These are phyloP conservation scores for Scleroderma bovista DNA, from an alignment of 768 basidiomycete genomes.

Conservation along the genomic window DNA sequence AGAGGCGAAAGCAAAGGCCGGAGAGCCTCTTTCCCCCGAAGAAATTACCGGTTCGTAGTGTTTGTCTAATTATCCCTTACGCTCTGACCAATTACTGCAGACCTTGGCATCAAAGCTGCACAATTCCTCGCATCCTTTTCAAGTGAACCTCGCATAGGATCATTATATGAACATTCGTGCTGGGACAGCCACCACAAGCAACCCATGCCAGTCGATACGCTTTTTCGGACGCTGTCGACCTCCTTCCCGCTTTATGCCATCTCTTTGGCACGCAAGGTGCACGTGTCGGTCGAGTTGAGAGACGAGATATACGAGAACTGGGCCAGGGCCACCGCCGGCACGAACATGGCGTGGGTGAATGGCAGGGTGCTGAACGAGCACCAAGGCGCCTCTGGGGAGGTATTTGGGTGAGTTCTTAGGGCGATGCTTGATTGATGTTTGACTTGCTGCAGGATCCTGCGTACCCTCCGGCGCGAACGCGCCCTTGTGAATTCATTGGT, in stretches of 20 bases:
- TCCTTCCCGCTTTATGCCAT: slow-evolving; percentile 87
- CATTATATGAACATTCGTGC: slow-evolving; percentile 13
- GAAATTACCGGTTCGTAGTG: slow-evolving; percentile 49
- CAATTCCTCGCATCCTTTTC: slow-evolving; percentile 67
- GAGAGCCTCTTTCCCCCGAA: slow-evolving; percentile 41
- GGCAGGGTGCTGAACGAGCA: slow-evolving; percentile 56
- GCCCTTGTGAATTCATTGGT: slow-evolving; percentile 52
- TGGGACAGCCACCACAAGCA: slow-evolving; percentile 9
- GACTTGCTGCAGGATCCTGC: slow-evolving; percentile 44
- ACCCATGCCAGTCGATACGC: slow-evolving; percentile 10
- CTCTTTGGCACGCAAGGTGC: slow-evolving; percentile 65
- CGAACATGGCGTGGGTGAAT: slow-evolving; percentile 74
- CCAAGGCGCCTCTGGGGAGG: slow-evolving; percentile 52
- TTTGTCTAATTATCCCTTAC: neutral
- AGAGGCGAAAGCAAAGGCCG: slow-evolving; percentile 33
- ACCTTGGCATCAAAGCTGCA: slow-evolving; percentile 66
- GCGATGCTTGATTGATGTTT: neutral
- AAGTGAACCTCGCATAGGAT: slow-evolving; percentile 40
- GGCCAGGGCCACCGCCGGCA: slow-evolving; percentile 43
- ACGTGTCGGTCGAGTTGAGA: slow-evolving; percentile 42
- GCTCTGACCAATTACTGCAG: slow-evolving; percentile 23
- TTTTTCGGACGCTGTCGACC: slow-evolving; percentile 65
- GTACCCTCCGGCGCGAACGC: slow-evolving; percentile 71
- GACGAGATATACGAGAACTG: slow-evolving; percentile 57
- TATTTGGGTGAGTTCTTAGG: slow-evolving; percentile 45